These are phyloP conservation scores for Dothistroma septosporum DNA, from an alignment of 2,329 filamentous ascomycete species.

Conservation along the genomic window DNA sequence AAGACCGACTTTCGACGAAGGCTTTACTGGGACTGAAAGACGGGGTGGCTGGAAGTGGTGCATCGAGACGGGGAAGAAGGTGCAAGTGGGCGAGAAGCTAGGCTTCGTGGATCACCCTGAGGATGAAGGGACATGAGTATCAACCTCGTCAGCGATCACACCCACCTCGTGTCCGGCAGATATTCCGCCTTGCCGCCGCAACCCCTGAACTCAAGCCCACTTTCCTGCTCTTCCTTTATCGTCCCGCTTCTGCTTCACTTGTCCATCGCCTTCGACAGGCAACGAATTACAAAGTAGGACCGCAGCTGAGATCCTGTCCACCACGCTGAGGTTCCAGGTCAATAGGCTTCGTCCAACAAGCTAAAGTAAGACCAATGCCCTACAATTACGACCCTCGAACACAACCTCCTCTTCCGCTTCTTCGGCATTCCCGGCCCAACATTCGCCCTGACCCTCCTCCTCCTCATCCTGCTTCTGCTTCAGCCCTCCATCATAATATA, in stretches of 20 bases:
- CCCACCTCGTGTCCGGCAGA: neutral
- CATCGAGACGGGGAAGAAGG: slow-evolving; percentile 78
- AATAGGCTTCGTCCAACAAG: neutral
- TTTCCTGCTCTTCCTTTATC: no score
- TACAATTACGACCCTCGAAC: neutral
- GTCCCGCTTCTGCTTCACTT: no score
- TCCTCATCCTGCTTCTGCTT: neutral
- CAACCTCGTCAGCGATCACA: neutral
- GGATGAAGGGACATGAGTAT: neutral
- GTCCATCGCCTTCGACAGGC: no score
- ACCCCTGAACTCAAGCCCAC: neutral
- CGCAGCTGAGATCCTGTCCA: neutral
- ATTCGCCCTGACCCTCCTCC: neutral
- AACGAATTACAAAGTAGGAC: no score
- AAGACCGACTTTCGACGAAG: slow-evolving; percentile 55
- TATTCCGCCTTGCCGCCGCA: neutral
- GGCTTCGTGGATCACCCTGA: slow-evolving; percentile 59
- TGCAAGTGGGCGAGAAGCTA: slow-evolving; percentile 84
- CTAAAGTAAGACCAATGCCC: neutral
- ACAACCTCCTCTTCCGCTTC: neutral
- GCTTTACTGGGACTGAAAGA: slow-evolving; percentile 50
- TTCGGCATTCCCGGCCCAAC: neutral
- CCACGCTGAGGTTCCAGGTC: neutral
- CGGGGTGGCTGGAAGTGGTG: slow-evolving; percentile 77
- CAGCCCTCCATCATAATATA: no score